Percentiles rank a stretch among this genome's conserved stretches.
Evolutionary conservation across 225 moss, liverwort and hornwort genomes (phyloP).

Genomic region (Bryum argenteum): DNA sequence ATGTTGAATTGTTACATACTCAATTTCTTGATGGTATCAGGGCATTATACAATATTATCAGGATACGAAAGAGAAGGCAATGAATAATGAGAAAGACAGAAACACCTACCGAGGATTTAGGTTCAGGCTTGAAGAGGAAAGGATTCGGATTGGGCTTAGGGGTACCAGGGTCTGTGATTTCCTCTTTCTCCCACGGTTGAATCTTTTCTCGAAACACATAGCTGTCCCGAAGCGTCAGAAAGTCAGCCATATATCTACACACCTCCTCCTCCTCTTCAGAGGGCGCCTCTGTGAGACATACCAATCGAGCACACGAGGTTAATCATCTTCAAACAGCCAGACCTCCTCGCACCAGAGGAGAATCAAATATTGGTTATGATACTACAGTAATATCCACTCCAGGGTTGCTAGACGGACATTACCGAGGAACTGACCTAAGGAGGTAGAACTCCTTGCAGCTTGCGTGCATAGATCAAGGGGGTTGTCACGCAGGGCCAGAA

Average conservation of each 20-base stretch:
- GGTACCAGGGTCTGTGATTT: conserved; percentile 84
- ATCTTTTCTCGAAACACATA: conserved; percentile 81
- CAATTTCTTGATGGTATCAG: background rate
- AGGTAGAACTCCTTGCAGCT: conserved; percentile 40
- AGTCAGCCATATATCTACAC: conserved; percentile 75
- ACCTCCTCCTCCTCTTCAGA: conserved; percentile 86
- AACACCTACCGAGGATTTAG: conserved; percentile 57
- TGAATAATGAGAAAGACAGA: background rate
- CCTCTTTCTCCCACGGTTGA: conserved; percentile 84
- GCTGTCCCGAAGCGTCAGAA: conserved; percentile 69
- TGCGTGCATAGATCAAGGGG: conserved; percentile 41
- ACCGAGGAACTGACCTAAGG: conserved; percentile 46
- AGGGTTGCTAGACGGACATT: conserved; percentile 38
- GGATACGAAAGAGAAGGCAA: conserved; percentile 8
- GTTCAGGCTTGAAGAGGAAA: conserved; percentile 62
- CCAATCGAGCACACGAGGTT: conserved; percentile 12
- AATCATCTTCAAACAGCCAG: conserved; percentile 9
- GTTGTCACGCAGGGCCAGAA: conserved; percentile 49
- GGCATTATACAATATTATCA: background rate
- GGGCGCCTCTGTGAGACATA: conserved; percentile 67
- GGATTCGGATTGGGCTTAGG: conserved; percentile 81
- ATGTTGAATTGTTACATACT: background rate
- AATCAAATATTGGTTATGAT: conserved; percentile 17
- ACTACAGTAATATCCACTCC: conserved; percentile 30
- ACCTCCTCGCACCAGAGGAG: background rate